Percentiles rank a stretch among this genome's conserved stretches.
These are phyloP conservation scores for Coemansia sp. DNA, from an alignment of 192 early-diverging fungal species.

Conservation along the genomic window DNA sequence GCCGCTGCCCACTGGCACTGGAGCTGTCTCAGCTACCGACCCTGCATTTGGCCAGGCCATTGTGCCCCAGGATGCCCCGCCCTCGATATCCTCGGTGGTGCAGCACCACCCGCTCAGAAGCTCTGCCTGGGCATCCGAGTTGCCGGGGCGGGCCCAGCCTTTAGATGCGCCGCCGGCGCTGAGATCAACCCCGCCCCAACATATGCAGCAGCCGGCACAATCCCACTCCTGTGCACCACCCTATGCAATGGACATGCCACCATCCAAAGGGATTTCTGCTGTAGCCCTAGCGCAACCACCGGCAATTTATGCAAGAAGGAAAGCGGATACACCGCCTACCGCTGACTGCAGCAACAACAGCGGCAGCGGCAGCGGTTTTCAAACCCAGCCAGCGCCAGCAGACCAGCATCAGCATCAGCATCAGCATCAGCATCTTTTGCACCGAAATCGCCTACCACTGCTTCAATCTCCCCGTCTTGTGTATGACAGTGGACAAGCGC, in stretches of 20 bases:
- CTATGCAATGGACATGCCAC: slow-evolving; percentile 33
- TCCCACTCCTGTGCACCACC: slow-evolving; percentile 29
- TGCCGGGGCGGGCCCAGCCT: not conserved
- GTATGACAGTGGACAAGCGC: not conserved
- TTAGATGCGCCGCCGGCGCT: slow-evolving; percentile 9
- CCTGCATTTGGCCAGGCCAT: slow-evolving; percentile 1
- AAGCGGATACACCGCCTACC: slow-evolving; percentile 20
- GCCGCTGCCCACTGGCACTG: not conserved
- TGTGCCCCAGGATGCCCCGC: slow-evolving; percentile 1
- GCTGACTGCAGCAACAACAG: slow-evolving; percentile 19
- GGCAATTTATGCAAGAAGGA: slow-evolving; percentile 50
- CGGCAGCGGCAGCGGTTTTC: slow-evolving; percentile 12
- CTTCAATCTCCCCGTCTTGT: not conserved
- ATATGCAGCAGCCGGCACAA: slow-evolving; percentile 43
- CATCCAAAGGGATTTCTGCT: slow-evolving; percentile 2
- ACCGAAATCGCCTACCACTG: not conserved
- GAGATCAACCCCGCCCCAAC: slow-evolving; percentile 53
- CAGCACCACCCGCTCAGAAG: not conserved
- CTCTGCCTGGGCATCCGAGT: not conserved
- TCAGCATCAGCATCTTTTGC: not conserved
- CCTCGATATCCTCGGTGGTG: slow-evolving; percentile 7
- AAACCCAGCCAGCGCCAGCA: not conserved
- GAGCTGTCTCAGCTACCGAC: not conserved
- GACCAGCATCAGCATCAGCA: too few relatives aligned
- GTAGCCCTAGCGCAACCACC: slow-evolving; percentile 18